Evolutionary conservation across 2,329 filamentous ascomycete species (phyloP).

Genomic region (Aaosphaeria arxii): DNA sequence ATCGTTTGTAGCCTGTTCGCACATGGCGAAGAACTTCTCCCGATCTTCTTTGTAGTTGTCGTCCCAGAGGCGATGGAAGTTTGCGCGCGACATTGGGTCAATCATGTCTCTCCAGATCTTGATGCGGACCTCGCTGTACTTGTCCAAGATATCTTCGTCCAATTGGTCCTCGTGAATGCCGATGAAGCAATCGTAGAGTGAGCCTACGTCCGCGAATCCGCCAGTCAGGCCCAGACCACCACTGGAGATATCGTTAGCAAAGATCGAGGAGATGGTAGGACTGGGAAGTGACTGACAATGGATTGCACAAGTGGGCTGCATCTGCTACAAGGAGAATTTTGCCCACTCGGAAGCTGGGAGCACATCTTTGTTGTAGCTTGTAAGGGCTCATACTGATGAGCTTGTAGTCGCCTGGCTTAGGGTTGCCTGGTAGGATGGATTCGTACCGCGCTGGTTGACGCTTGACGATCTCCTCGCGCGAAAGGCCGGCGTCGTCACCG

Average conservation of each 20-base stretch:
- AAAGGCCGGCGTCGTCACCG: conserved; percentile 55
- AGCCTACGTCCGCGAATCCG: conserved; percentile 62
- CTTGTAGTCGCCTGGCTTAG: conserved; percentile 57
- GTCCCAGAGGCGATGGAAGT: conserved; percentile 38
- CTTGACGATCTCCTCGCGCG: conserved; percentile 51
- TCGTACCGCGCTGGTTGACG: conserved; percentile 57
- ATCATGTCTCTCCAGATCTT: conserved; percentile 34
- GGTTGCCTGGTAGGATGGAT: conserved; percentile 58
- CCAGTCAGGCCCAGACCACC: conserved; percentile 63
- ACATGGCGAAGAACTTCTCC: conserved; percentile 33
- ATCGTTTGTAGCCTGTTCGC: conserved; percentile 25
- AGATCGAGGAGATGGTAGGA: not conserved
- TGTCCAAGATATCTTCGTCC: conserved; percentile 33
- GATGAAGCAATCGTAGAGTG: conserved; percentile 57
- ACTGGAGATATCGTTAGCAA: conserved; percentile 11
- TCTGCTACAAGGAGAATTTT: conserved; percentile 58
- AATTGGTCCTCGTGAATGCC: conserved; percentile 33
- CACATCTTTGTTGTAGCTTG: conserved; percentile 60
- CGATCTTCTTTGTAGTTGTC: conserved; percentile 19
- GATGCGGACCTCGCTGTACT: conserved; percentile 32
- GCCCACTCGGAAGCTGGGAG: conserved; percentile 56
- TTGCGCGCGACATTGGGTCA: conserved; percentile 38
- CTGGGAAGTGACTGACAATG: conserved; percentile 33
- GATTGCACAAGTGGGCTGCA: conserved; percentile 59
- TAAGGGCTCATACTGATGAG: conserved; percentile 59